Percentiles rank a stretch among this genome's conserved stretches.
phyloP scores from a whole-genome alignment of 2,329 filamentous ascomycete species.

The Fonsecaea monophora region DNA sequence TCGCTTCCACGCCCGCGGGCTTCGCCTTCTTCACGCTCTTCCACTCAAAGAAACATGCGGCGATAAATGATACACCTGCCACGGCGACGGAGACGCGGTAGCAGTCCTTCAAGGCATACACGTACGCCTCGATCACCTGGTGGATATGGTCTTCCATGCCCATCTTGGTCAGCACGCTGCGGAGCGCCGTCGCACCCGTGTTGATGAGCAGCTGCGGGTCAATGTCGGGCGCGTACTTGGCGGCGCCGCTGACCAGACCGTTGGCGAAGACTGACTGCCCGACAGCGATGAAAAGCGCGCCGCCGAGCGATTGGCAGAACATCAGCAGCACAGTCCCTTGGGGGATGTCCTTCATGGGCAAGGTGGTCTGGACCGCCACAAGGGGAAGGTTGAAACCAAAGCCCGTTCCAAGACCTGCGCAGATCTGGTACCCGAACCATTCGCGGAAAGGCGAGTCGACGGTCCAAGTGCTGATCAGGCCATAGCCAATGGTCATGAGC shows the following conservation, averaged over 20 bases:
- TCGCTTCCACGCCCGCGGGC: conserved; percentile 7
- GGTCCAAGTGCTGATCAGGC: conserved; percentile 40
- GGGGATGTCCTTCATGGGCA: conserved; percentile 40
- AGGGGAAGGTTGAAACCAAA: conserved; percentile 42
- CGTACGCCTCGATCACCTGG: conserved; percentile 44
- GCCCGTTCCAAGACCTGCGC: conserved; percentile 42
- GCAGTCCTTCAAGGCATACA: conserved; percentile 33
- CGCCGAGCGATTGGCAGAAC: conserved; percentile 71
- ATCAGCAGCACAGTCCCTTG: conserved; percentile 48
- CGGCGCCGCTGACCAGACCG: conserved; percentile 62
- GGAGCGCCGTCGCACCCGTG: conserved; percentile 53
- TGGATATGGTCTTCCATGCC: conserved; percentile 43
- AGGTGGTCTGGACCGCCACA: conserved; percentile 41
- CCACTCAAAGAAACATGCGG: conserved; percentile 36
- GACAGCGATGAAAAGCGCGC: conserved; percentile 69
- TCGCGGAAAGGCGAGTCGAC: conserved; percentile 35
- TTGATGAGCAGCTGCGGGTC: conserved; percentile 47
- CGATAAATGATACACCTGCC: conserved; percentile 28
- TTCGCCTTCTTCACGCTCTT: conserved; percentile 37
- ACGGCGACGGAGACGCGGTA: conserved; percentile 34
- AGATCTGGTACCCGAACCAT: conserved; percentile 45
- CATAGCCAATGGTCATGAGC: conserved; percentile 36
- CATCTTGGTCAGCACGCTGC: conserved; percentile 43
- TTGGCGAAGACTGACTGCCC: conserved; percentile 73
- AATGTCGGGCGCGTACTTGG: conserved; percentile 49